Evolutionary conservation across 441 rosid species (phyloP).

Genomic region (Melastoma candidum): DNA sequence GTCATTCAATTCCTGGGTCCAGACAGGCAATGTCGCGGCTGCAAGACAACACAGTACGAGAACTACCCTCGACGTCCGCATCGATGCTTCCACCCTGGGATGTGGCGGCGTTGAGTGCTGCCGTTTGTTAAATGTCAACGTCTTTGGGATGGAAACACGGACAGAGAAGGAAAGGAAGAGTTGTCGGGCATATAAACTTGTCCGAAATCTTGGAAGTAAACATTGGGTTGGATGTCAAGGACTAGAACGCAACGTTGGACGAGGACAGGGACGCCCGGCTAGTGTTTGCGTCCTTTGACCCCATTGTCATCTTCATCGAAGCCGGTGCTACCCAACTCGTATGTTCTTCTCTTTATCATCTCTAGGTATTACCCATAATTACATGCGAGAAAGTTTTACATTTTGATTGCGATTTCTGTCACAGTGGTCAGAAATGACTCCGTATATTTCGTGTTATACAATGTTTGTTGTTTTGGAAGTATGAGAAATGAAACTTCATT

Average conservation of each 20-base stretch:
- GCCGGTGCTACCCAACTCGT: conserved; percentile 96
- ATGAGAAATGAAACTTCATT: background rate
- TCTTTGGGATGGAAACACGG: too few species aligned
- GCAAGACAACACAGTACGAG: conserved; percentile 21
- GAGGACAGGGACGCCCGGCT: too few species aligned
- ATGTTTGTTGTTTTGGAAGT: background rate
- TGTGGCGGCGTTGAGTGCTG: too few species aligned
- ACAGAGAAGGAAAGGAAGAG: too few species aligned
- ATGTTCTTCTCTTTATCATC: conserved; percentile 17
- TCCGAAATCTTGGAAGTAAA: too few species aligned
- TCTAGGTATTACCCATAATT: background rate
- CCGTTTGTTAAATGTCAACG: too few species aligned
- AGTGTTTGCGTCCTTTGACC: too few species aligned
- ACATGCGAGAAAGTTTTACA: background rate
- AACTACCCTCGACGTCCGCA: conserved; percentile 3
- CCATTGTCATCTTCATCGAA: conserved; percentile 61
- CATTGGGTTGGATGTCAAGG: too few species aligned
- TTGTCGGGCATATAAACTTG: too few species aligned
- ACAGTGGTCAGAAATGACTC: conserved; percentile 31
- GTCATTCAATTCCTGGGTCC: conserved; percentile 49
- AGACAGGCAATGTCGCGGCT: conserved; percentile 22
- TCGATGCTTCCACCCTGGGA: background rate
- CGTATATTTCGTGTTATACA: background rate
- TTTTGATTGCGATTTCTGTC: background rate
- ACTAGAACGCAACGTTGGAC: too few species aligned